phyloP scores from a whole-genome alignment of 768 basidiomycete species.

The Leccinellum albellum region DNA sequence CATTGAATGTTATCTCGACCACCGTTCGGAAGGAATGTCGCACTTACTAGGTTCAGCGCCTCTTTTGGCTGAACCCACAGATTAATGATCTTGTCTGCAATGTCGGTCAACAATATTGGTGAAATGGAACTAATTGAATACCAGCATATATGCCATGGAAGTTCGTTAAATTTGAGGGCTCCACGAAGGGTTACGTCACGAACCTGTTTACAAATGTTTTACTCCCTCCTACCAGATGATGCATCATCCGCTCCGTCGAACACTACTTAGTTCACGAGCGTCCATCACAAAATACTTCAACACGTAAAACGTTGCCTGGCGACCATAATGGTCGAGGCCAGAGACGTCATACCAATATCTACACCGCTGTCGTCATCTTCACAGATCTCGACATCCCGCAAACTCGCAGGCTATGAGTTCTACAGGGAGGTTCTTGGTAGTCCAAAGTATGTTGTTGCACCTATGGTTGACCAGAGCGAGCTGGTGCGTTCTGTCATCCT shows the following conservation, averaged over 20 bases:
- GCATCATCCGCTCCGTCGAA: not conserved
- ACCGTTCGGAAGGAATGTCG: too few relatives aligned
- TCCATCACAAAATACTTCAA: not conserved
- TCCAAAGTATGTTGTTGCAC: constrained; percentile 88
- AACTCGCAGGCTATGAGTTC: constrained; percentile 77
- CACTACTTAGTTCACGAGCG: not conserved
- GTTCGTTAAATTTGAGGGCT: too few relatives aligned
- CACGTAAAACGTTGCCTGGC: not conserved
- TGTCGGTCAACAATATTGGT: too few relatives aligned
- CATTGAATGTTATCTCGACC: too few relatives aligned
- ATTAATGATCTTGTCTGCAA: too few relatives aligned
- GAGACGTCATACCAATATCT: not conserved
- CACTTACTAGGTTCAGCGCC: too few relatives aligned
- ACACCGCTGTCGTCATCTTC: not conserved
- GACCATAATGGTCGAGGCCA: not conserved
- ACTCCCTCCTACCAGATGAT: not conserved
- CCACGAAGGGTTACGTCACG: too few relatives aligned
- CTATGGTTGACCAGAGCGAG: constrained; percentile 99
- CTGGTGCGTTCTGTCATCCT: constrained; percentile 53
- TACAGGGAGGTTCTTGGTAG: constrained; percentile 75
- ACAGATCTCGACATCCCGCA: constrained; percentile 23
- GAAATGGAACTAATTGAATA: too few relatives aligned
- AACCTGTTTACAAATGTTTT: not conserved
- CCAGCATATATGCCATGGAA: too few relatives aligned
- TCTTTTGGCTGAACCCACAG: too few relatives aligned